Percentiles rank a stretch among this genome's conserved stretches.
These are phyloP conservation scores for Paragyromitra xinjiangensis DNA, from an alignment of 495 filamentous ascomycete species.

Conservation along the genomic window DNA sequence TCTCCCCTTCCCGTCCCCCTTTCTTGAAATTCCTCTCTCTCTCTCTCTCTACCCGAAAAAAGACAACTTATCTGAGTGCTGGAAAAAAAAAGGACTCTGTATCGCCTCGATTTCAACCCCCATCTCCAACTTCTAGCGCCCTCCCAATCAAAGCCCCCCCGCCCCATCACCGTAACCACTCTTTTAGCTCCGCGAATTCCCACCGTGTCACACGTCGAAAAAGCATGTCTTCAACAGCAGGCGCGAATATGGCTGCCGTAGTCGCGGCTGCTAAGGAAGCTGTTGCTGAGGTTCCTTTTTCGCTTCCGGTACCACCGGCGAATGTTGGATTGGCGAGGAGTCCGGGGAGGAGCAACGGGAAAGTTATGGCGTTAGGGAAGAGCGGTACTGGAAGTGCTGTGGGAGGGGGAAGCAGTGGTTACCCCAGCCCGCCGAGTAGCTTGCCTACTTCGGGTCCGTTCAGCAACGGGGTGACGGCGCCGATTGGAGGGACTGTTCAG, in stretches of 20 bases:
- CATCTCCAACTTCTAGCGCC: constrained; percentile 45
- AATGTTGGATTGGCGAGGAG: constrained; percentile 42
- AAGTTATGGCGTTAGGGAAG: constrained; percentile 37
- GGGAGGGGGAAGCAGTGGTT: constrained; percentile 44
- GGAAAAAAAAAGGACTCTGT: constrained; percentile 50
- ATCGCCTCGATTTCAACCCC: constrained; percentile 49
- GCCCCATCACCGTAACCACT: constrained; percentile 58
- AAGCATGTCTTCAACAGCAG: constrained; percentile 82
- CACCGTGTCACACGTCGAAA: constrained; percentile 92
- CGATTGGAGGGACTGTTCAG: constrained; percentile 39
- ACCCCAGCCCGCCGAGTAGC: constrained; percentile 56
- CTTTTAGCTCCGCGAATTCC: constrained; percentile 78
- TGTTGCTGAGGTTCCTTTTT: constrained; percentile 58
- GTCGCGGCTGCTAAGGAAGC: constrained; percentile 77
- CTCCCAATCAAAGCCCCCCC: constrained; percentile 50
- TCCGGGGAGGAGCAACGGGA: constrained; percentile 43
- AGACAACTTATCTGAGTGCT: constrained; percentile 20
- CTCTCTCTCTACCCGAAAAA: constrained; percentile 7
- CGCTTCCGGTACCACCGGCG: constrained; percentile 30
- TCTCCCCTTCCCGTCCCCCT: constrained; percentile 4
- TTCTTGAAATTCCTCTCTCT: constrained; percentile 12
- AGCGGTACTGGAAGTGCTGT: constrained; percentile 9
- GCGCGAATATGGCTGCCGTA: constrained; percentile 76
- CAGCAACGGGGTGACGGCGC: constrained; percentile 19
- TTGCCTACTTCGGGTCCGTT: constrained; percentile 49